Conservation (phyloP, 768 basidiomycete genomes). For the Russula virescens region DNA sequence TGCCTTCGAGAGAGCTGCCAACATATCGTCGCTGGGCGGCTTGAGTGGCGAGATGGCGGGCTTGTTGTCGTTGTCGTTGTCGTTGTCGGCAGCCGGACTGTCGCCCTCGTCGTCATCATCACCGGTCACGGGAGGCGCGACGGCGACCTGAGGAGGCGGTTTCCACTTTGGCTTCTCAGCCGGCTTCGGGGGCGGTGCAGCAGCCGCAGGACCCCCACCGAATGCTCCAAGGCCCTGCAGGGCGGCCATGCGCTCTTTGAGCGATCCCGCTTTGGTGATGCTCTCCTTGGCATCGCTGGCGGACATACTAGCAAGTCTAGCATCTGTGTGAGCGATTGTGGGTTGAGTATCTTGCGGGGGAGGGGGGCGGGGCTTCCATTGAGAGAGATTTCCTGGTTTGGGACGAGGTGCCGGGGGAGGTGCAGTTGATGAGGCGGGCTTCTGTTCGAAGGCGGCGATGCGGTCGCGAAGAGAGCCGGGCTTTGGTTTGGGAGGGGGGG, state of each 20-base stretch:
- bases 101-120: slow-evolving; percentile 34
- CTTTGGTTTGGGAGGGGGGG: slow-evolving; percentile 56
- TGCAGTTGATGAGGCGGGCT: slow-evolving; percentile 39
- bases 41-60: slow-evolving; percentile 13
- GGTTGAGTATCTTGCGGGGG: slow-evolving; percentile 40
- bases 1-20: slow-evolving; percentile 10
- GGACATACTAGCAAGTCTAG: slow-evolving; percentile 60
- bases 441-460: slow-evolving; percentile 81
- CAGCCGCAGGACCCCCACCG: slow-evolving; percentile 44
- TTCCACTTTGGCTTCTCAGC: slow-evolving; percentile 83
- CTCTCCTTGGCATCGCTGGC: slow-evolving; percentile 85
- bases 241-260: slow-evolving; percentile 95
- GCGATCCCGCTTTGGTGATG: slow-evolving; percentile 70
- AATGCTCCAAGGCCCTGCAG: slow-evolving; percentile 81
- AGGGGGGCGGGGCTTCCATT: slow-evolving; percentile 64
- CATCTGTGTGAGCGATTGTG: slow-evolving; percentile 20
- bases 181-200: slow-evolving; percentile 51
- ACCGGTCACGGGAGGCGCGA: slow-evolving; percentile 40
- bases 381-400: slow-evolving; percentile 56
- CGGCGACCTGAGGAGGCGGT: slow-evolving; percentile 51
- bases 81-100: slow-evolving; percentile 3
- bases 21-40: slow-evolving; percentile 4
- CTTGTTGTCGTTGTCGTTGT: too few species aligned
- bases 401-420: slow-evolving; percentile 45
- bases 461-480: slow-evolving; percentile 78